phyloP scores from a whole-genome alignment of 495 filamentous ascomycete species.

The Aspergillus olivimuriae region DNA sequence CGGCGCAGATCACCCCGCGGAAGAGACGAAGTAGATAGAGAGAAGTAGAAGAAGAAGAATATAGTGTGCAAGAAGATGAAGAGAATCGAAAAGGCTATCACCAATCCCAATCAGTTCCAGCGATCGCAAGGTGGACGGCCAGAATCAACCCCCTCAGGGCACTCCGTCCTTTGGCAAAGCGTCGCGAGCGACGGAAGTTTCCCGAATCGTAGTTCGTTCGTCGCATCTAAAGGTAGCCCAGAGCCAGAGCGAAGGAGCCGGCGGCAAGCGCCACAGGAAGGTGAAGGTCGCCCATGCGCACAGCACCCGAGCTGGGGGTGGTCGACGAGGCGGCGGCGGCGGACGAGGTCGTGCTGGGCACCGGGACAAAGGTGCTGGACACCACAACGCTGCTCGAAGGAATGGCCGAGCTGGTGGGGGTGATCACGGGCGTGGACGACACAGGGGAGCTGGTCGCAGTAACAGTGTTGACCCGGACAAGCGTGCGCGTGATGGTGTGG shows the following conservation, averaged over 20 bases:
- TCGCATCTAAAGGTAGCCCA: constrained; percentile 18
- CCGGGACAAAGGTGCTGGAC: constrained; percentile 10
- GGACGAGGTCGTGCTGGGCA: no score
- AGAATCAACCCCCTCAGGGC: no score
- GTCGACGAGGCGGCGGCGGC: constrained; percentile 14
- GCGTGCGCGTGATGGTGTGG: constrained; percentile 29
- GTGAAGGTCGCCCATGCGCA: constrained; percentile 18
- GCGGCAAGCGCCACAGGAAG: constrained; percentile 31
- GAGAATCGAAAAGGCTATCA: background rate
- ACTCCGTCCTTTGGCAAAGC: no score
- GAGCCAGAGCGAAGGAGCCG: constrained; percentile 33
- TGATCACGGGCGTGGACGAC: constrained; percentile 1
- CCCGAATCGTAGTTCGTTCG: no score
- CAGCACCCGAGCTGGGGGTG: constrained; percentile 12
- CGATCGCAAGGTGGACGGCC: background rate
- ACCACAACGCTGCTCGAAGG: constrained; percentile 4
- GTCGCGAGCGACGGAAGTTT: no score
- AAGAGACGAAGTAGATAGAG: constrained; percentile 11
- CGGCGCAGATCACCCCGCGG: constrained; percentile 14
- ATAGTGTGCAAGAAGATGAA: constrained; percentile 4
- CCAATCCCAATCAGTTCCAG: no score
- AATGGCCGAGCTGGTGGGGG: constrained; percentile 9
- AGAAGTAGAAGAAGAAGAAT: constrained; percentile 10
- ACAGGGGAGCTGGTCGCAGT: constrained; percentile 11
- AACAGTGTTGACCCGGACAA: constrained; percentile 25